Conservation (phyloP, 345 rosid species). For the Bruguiera gymnorhiza region DNA sequence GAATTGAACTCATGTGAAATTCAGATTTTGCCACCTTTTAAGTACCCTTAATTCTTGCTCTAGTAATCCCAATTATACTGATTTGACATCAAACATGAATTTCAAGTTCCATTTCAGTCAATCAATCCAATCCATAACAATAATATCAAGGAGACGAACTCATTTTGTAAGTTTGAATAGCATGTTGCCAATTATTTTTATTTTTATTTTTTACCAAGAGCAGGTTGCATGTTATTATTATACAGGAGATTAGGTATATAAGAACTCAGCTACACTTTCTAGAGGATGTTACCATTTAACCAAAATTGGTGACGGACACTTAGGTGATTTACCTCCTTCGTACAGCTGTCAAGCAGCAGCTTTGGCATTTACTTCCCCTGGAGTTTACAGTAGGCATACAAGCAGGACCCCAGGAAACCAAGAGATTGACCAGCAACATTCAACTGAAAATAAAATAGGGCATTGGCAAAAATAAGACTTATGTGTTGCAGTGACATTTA, state of each 20-base stretch:
- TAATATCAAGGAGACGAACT: neutral
- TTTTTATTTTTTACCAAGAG: neutral
- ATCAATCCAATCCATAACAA: neutral
- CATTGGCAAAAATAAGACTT: neutral
- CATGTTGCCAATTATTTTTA: neutral
- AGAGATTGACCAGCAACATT: conserved; percentile 52
- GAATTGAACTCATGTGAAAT: neutral
- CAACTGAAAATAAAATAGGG: conserved; percentile 30
- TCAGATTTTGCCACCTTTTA: neutral
- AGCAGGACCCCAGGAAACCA: conserved; percentile 54
- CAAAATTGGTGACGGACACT: conserved; percentile 17
- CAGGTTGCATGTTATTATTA: neutral
- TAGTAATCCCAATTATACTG: no score
- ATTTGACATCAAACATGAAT: neutral
- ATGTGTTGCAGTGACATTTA: neutral
- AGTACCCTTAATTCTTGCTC: neutral
- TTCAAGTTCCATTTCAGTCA: neutral
- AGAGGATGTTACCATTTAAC: neutral
- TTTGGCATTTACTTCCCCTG: conserved; percentile 31
- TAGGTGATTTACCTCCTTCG: conserved; percentile 13
- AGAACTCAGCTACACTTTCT: neutral
- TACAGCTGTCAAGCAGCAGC: conserved; percentile 1
- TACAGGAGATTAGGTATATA: conserved; percentile 10
- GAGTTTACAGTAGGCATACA: conserved; percentile 53
- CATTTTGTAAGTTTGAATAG: neutral